Base-by-base conservation (phyloP, 2,329 filamentous ascomycete species). In the Fusarium chaquense region DNA sequence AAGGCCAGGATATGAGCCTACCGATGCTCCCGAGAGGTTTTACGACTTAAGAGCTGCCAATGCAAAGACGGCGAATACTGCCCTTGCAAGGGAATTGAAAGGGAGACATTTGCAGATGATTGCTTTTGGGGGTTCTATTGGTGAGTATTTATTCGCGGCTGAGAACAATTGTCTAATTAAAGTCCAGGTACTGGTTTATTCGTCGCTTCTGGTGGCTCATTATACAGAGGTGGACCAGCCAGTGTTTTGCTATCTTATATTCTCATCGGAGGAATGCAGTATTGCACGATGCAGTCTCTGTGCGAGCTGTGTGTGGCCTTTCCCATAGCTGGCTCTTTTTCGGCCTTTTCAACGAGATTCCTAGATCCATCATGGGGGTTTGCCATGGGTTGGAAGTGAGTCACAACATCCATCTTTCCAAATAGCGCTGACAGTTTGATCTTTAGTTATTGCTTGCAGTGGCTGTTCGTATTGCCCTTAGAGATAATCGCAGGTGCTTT, bases 51-150 rank as follows among this genome's bases (percentile, higher is more conserved):
- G 83, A 22, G 80, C 82, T 71, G 89, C 87, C 47, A 86, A 93
- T 76, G 82, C 92, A 69, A 91, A 94, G 76, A 94, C 93, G 3
- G 91, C 93, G 5, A 86, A 90, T 69, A 91, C 93, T 52, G 89
- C 91, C 7, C 84, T 98, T 51, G 89, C 92, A 55, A 86, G 94
- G 75, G 90, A 89, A 78, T 81, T 97, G 71, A 96, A 96, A 81
- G 89, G 90, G 15, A 86, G 94, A 51, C 95, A 98, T 83, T 78
- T 98, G 76, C 94, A 98, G 82, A 98, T 98, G 95, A 98, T 98
- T 84, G 95, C 95, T 6, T 97, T 98, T 73, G 94, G 94, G 68
- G 94, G 94, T 53, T 94, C 92, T 15, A 97, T 97, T 75, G 92
- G 92, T 88, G 81, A 43, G 79, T 53, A 13, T 30, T 2, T n/a